Evolutionary conservation across 495 filamentous ascomycete genomes (phyloP), one percentile per base, ranked within the genome.

Genomic region (Hypoxylon lienhwacheense): DNA sequence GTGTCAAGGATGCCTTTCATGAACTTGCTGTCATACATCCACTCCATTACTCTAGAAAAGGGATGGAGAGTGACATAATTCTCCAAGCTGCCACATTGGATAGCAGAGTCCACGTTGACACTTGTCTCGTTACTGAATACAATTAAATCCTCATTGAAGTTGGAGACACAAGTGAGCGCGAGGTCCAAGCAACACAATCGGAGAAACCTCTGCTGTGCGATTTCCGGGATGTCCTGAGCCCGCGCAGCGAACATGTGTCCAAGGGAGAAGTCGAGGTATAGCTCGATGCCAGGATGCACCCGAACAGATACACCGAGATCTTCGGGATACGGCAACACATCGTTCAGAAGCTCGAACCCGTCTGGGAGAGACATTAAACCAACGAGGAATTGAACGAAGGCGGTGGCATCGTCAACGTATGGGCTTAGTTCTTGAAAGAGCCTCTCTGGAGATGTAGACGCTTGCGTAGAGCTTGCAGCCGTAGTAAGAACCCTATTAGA

Each of bases 11-110:
- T 69, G 15, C 84, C 82, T 54, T 78, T 78, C 46, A 96, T 79
- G 17, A 96, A 89, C 55, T 88, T 89, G 57, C 93, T 89, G 60
- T 95, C 96, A 66, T 95, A 96, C 67, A 97, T 78, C 89, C 95
- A 97, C 67, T 97, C 95, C 83, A 96, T 93, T 16, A 91, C 88
- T 28, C 93, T 82, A 14, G 87, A 83, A 60, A 96, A 97, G 6
- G 93, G 90, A 71, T 99, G 93, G 17, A 96, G 77, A 4, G 84
- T 81, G 47, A 90, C 80, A 60, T 99, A 99, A 11, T 77, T 76
- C 36, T 81, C 76, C 19, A 97, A 70, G 14, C 84, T 85, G 2
- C 84, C 85, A 22, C 87, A 74, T 33, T 82, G 77, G 51, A 92
- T 85, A 4, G 84, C 81, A 11, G 77, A 61, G 68, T 97, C 91